Evolutionary conservation across 257 asterid species (phyloP).

Genomic region (Solanum pennellii): DNA sequence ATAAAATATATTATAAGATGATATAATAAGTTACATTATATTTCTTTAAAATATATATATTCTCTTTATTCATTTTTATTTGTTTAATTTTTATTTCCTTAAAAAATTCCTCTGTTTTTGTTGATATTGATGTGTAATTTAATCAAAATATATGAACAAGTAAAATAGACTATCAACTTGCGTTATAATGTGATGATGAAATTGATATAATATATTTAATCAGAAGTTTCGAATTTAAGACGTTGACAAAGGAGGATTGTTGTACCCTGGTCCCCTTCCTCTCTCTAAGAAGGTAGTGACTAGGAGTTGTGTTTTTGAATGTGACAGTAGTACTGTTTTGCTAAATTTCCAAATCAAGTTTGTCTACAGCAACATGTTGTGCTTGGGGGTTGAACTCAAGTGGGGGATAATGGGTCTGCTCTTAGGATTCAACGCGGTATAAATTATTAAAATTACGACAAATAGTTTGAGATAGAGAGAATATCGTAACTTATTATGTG

Average conservation of each 20-base stretch:
- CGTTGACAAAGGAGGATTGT: background rate
- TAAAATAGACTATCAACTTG: background rate
- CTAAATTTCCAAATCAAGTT: background rate
- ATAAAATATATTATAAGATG: background rate
- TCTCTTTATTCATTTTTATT: no score
- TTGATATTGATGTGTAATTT: background rate
- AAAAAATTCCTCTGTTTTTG: background rate
- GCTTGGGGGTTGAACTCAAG: background rate
- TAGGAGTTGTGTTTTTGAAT: background rate
- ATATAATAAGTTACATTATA: no score
- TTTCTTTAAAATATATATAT: no score
- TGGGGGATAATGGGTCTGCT: no score
- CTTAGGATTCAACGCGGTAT: no score
- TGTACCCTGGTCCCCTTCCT: background rate
- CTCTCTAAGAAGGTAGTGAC: background rate
- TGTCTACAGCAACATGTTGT: no score
- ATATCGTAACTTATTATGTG: accelerated
- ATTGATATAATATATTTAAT: no score
- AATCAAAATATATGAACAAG: background rate
- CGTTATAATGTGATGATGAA: no score
- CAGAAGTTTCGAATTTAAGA: no score
- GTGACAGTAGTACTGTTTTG: background rate
- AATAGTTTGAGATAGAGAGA: background rate
- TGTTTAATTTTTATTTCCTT: no score
- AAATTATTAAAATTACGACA: background rate